Evolutionary conservation across 768 basidiomycete species (phyloP), one percentile per base, ranked within the genome.

Genomic region (Agrocybe praecox): DNA sequence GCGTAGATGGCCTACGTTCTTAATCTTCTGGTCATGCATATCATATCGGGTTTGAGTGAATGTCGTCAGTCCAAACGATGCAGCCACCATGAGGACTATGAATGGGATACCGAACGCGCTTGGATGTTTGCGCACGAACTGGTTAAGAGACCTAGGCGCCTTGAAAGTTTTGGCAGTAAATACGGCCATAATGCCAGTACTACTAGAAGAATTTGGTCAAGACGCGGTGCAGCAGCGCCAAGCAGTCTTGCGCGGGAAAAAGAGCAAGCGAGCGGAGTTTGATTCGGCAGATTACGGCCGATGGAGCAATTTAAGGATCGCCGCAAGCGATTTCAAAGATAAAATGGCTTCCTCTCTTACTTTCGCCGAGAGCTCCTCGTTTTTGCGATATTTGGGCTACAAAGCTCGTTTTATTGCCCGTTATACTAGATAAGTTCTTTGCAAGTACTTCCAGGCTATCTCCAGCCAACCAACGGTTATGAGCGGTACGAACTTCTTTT

Each of bases 11-110:
- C 79, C 52, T 57, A 89, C 89, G 75, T 85, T 81, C 62, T 85
- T 83, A 23, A 92, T 82, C 69, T 87, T 90, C 73, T 89, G 83
- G 67, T 90, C 87, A 26, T 96, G 90, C 59, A 92, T 70, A 69
- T 98, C 96, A 68, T 98, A 98, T 23, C 92, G 81, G 24, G 92
- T 96, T 70, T 94, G 92, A 0, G 95, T 95, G 67, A 99, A 86
- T 1, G 81, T 76, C 17, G 87, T 82, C 49, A 99, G 74, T 6
- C 87, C 94, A 67, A 89, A 98, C 17, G 92, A 94, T 1, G 93
- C 90, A 12, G 80, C 85, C 55, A 98, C 92, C 71, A 97, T 89
- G 61, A 94, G 77, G 62, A 89, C 67, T 8, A 98, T 58, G 72
- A 98, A 97, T 0, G 96, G 93, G 0, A 94, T 71, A 11, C 96